These are phyloP conservation scores for Aspergillus haitiensis DNA, from an alignment of 495 filamentous ascomycete species.

Conservation along the genomic window DNA sequence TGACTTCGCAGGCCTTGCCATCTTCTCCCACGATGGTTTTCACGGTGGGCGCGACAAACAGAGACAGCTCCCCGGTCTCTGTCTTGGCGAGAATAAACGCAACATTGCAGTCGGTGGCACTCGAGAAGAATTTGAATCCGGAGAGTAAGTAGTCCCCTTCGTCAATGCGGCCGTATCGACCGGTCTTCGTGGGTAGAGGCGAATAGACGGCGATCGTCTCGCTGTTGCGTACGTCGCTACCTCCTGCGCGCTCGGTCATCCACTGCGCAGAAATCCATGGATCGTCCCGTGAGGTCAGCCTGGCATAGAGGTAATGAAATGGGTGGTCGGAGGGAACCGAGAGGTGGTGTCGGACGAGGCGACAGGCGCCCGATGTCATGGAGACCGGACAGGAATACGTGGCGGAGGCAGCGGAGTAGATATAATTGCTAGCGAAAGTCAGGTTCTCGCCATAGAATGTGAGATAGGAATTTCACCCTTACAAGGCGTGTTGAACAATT, in stretches of 20 bases:
- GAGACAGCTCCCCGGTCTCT: constrained; percentile 52
- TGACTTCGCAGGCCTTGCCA: constrained; percentile 29
- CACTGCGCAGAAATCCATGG: constrained; percentile 79
- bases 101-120: constrained; percentile 69
- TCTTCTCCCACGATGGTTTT: constrained; percentile 32
- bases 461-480: constrained; percentile 1
- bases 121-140: constrained; percentile 79
- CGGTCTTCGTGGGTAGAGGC: constrained; percentile 20
- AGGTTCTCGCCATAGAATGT: too few species aligned
- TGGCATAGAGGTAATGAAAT: constrained; percentile 50
- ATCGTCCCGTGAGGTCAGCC: constrained; percentile 54
- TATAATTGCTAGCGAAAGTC: constrained; percentile 51
- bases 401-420: constrained; percentile 65
- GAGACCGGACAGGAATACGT: constrained; percentile 65
- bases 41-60: constrained; percentile 67
- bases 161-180: constrained; percentile 18
- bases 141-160: constrained; percentile 47
- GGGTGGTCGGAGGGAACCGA: constrained; percentile 34
- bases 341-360: constrained; percentile 55
- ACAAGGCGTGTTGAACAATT: constrained; percentile 37
- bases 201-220: constrained; percentile 61
- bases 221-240: constrained; percentile 69
- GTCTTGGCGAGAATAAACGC: constrained; percentile 68
- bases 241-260: constrained; percentile 79
- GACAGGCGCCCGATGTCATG: constrained; percentile 68